Evolutionary conservation across 345 rosid species (phyloP).

Genomic region (Citrus trifoliata): DNA sequence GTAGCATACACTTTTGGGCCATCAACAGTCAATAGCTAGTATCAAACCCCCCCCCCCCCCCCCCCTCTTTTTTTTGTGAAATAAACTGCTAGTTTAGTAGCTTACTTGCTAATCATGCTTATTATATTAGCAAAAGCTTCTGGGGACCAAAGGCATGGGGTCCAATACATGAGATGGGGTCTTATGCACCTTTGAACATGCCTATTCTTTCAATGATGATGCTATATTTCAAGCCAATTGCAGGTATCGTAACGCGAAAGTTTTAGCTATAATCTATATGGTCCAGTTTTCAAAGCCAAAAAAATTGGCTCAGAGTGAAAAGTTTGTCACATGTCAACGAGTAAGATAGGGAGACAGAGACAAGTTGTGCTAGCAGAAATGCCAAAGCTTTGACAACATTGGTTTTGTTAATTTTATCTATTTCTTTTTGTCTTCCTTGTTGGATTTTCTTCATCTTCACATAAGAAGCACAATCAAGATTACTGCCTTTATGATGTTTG

Average conservation of each 20-base stretch:
- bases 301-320: slow-evolving; percentile 15
- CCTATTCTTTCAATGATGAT: slow-evolving; percentile 13
- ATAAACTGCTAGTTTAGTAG: background rate
- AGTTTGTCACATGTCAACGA: slow-evolving; percentile 33
- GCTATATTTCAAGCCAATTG: slow-evolving; percentile 12
- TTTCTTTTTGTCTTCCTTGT: slow-evolving; percentile 30
- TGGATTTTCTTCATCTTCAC: slow-evolving; percentile 19
- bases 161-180: slow-evolving; percentile 15
- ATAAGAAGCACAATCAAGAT: slow-evolving; percentile 12
- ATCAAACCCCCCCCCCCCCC: background rate
- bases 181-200: slow-evolving; percentile 6
- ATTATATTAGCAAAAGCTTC: background rate
- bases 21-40: background rate
- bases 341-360: slow-evolving; percentile 50
- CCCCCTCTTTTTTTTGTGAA: background rate
- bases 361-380: slow-evolving; percentile 44
- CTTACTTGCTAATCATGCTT: background rate
- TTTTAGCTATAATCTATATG: slow-evolving; percentile 10
- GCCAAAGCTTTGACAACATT: slow-evolving; percentile 30
- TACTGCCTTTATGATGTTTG: slow-evolving; percentile 4
- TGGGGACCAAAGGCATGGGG: slow-evolving; percentile 39
- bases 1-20: slow-evolving; percentile 2
- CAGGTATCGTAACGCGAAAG: background rate
- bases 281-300: slow-evolving; percentile 22
- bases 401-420: slow-evolving; percentile 17